Conservation (phyloP, 768 basidiomycete species). For the Suillus fuscotomentosus region DNA sequence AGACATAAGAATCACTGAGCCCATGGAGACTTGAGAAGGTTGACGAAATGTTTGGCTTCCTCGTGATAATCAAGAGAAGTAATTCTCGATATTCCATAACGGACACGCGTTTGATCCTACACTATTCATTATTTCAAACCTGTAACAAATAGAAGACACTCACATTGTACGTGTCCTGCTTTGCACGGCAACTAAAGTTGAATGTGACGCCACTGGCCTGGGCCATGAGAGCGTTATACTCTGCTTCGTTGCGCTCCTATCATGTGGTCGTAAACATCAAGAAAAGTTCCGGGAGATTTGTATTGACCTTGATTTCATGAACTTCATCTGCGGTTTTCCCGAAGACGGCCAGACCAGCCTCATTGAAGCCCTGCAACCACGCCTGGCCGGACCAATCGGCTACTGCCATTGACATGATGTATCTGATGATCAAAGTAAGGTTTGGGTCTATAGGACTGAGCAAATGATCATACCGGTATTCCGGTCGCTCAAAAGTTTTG, state of each 20-base stretch:
- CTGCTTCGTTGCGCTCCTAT: slow-evolving; percentile 59
- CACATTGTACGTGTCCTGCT: slow-evolving; percentile 84
- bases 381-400: slow-evolving; percentile 88
- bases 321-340: slow-evolving; percentile 80
- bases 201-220: slow-evolving; percentile 67
- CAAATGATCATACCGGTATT: slow-evolving; percentile 64
- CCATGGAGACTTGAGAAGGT: slow-evolving; percentile 62
- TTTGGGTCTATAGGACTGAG: not conserved
- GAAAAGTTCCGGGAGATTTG: not conserved
- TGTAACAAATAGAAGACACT: slow-evolving; percentile 23
- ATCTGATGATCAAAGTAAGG: slow-evolving; percentile 39
- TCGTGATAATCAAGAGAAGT: slow-evolving; percentile 63
- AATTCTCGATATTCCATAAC: slow-evolving; percentile 79
- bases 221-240: slow-evolving; percentile 58
- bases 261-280: not conserved
- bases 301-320: slow-evolving; percentile 61
- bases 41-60: slow-evolving; percentile 59
- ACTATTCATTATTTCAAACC: not conserved
- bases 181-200: slow-evolving; percentile 85
- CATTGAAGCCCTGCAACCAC: slow-evolving; percentile 97
- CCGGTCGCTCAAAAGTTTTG: slow-evolving; percentile 63
- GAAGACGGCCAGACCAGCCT: slow-evolving; percentile 76
- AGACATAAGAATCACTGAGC: slow-evolving; percentile 29
- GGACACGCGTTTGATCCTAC: slow-evolving; percentile 78
- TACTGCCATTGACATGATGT: slow-evolving; percentile 81